These are phyloP conservation scores for Entomortierella parvispora DNA, from an alignment of 192 early-diverging fungal species.

Conservation along the genomic window DNA sequence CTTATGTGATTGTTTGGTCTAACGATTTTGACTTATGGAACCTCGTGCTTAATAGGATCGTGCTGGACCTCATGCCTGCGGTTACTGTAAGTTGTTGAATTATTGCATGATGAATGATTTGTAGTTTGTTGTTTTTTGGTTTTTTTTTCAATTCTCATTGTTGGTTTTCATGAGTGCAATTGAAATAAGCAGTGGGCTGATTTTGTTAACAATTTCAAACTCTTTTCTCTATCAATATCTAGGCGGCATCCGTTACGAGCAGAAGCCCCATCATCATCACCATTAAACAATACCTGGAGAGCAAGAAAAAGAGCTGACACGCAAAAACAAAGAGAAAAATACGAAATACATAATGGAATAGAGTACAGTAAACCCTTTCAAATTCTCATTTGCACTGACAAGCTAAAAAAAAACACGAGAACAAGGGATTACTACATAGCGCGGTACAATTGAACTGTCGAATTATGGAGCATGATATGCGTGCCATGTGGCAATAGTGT, in stretches of 20 bases:
- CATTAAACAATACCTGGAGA: background rate
- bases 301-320: background rate
- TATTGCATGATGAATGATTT: background rate
- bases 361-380: no score
- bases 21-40: background rate
- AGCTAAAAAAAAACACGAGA: no score
- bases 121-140: background rate
- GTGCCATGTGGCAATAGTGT: no score
- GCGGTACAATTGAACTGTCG: no score
- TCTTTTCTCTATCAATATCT: no score
- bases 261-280: slow-evolving; percentile 76
- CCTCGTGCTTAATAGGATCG: slow-evolving; percentile 66
- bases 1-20: background rate
- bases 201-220: no score
- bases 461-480: no score
- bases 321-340: background rate
- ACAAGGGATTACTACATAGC: no score
- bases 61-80: slow-evolving; percentile 76
- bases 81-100: slow-evolving; percentile 72
- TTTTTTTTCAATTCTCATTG: slow-evolving; percentile 16
- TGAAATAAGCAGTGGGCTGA: no score
- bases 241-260: slow-evolving; percentile 85
- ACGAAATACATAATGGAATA: no score
- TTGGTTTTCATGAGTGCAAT: slow-evolving; percentile 40
- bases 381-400: no score